Base-by-base conservation (phyloP, 1,284 basidiomycete species). In the Coniferiporia sulphurascens region DNA sequence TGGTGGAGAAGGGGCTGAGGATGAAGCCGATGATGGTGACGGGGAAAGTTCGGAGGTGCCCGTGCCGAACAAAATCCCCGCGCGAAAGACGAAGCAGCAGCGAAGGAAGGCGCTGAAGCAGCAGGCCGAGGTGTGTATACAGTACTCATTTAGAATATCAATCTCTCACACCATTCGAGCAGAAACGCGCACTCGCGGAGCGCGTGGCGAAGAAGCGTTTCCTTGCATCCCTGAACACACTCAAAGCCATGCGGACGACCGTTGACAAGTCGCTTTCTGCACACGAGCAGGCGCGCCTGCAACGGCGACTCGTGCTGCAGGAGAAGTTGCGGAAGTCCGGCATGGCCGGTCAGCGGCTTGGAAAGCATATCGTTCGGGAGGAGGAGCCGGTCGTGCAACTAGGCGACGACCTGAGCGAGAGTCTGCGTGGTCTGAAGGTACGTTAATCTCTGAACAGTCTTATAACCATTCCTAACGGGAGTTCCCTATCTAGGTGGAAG, bases 341-440 rank as follows among this genome's bases (percentile, higher is more conserved):
- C 3, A 70, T 93, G 15, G 82, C 75, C 48, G 91, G 85, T 41
- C 75, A 84, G 71, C 82, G 81, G 70, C 65, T 96, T 6, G 89
- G 94, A 22, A 92, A 87, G 72, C 84, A 93, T 67, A 78, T 81
- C 49, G 88, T 97, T 0, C 84, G 83, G 1, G 83, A 85, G 65
- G 79, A 76, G 6, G 76, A 81, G 22, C 79, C 95, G 7, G 87
- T 89, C 52, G 94, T 98, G 13, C 95, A 98, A 72, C 81, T 96
- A 0, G 92, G 91, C 4, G 95, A 98, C 65, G 94, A 98, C 68
- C 73, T 98, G 44, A 89, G 84, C 60, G 96, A 98, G 72, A 93
- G 80, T 67, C 73, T 98, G 65, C 76, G 95, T 52, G 87, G 81
- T 54, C 74, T 99, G 66, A 94, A 94, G 82, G 92, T 91, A 61